phyloP scores from a whole-genome alignment of 1,139 yeast genomes.

The Debaryomyces sp. region DNA sequence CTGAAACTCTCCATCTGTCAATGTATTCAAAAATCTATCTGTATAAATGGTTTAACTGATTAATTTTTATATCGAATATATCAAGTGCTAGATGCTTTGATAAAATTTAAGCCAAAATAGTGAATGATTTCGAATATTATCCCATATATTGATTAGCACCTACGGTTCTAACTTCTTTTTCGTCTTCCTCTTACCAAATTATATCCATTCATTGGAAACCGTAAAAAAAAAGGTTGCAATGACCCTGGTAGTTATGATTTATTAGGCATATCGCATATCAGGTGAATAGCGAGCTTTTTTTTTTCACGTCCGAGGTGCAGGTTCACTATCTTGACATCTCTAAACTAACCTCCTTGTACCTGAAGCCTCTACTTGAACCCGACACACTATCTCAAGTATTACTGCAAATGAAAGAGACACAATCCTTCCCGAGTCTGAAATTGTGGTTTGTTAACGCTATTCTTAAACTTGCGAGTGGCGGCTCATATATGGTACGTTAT shows the following conservation, averaged over 20 bases:
- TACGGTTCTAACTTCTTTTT: neutral
- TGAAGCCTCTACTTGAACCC: too few species aligned
- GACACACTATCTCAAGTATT: too few species aligned
- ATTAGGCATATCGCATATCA: neutral
- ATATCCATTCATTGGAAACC: neutral
- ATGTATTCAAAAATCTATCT: neutral
- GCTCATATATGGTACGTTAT: too few species aligned
- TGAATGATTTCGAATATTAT: neutral
- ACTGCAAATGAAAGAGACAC: too few species aligned
- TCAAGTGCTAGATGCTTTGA: neutral
- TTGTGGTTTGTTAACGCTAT: too few species aligned
- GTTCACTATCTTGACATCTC: neutral
- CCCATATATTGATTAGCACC: neutral
- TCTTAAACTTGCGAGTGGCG: too few species aligned
- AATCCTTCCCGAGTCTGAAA: too few species aligned
- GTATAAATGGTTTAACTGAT: neutral
- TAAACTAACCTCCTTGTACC: neutral
- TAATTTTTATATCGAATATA: neutral
- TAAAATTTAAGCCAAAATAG: neutral
- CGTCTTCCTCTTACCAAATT: neutral
- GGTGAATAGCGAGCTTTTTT: neutral
- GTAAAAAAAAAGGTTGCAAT: conserved; percentile 18
- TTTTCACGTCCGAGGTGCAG: neutral
- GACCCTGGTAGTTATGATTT: conserved; percentile 24
- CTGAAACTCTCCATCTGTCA: neutral